These are phyloP conservation scores for Artemisia tridentata DNA, from an alignment of 129 eudicot species.

Conservation along the genomic window DNA sequence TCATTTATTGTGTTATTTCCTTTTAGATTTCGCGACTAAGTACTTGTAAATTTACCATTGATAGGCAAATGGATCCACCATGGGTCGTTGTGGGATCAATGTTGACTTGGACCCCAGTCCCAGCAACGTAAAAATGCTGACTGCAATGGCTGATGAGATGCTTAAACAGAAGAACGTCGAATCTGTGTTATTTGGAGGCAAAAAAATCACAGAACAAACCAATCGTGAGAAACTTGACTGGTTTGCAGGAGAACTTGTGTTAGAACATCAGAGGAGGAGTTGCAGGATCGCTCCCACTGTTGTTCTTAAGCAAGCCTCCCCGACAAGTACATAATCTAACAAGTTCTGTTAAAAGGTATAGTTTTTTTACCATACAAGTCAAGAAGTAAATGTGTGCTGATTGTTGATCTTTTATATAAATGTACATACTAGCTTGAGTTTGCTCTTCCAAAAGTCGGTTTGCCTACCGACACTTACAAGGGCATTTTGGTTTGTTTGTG, in stretches of 20 bases:
- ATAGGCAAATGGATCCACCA: constrained; percentile 81
- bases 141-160: constrained; percentile 77
- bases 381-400: background rate
- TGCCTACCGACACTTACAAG: constrained; percentile 18
- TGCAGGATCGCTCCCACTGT: constrained; percentile 99
- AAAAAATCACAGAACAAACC: constrained; percentile 72
- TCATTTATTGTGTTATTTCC: background rate
- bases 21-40: background rate
- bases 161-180: constrained; percentile 84
- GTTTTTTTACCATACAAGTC: background rate
- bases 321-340: constrained; percentile 29
- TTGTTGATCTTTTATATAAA: background rate
- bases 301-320: constrained; percentile 77
- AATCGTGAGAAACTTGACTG: constrained; percentile 86
- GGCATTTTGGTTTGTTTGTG: constrained; percentile 17
- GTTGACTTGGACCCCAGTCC: constrained; percentile 80
- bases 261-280: constrained; percentile 95
- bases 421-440: background rate
- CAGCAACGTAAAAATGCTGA: constrained; percentile 58
- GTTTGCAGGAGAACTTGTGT: constrained; percentile 93
- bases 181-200: constrained; percentile 80
- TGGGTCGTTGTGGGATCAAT: constrained; percentile 57
- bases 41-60: background rate
- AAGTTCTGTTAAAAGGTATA: constrained; percentile 22
- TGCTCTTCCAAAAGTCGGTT: constrained; percentile 10